Percentiles rank a stretch among this genome's conserved stretches.
phyloP scores from a whole-genome alignment of 805 yeast genomes.

The Zygosaccharomyces gambellarensis region DNA sequence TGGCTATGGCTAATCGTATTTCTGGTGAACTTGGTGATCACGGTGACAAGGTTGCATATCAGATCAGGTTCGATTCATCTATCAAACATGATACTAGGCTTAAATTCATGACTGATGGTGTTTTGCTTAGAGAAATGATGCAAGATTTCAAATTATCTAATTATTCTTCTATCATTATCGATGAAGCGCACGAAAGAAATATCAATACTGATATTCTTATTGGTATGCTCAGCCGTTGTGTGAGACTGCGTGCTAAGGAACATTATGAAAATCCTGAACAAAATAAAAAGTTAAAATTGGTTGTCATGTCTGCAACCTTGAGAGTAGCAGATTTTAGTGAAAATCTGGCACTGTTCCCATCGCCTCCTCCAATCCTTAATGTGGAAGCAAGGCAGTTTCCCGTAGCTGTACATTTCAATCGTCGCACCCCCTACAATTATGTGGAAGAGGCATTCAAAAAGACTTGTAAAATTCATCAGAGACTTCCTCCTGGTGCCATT shows the following conservation, averaged over 20 bases:
- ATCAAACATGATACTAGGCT: constrained; percentile 60
- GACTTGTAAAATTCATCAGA: constrained; percentile 78
- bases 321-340: constrained; percentile 91
- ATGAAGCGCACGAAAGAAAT: constrained; percentile 97
- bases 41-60: constrained; percentile 67
- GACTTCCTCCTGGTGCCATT: constrained; percentile 90
- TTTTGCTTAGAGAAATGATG: constrained; percentile 87
- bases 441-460: constrained; percentile 82
- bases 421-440: constrained; percentile 71
- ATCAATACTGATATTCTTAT: constrained; percentile 92
- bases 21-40: constrained; percentile 70
- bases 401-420: constrained; percentile 84
- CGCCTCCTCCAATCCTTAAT: constrained; percentile 80
- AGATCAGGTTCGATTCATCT: constrained; percentile 74
- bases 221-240: constrained; percentile 88
- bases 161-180: constrained; percentile 84
- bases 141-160: constrained; percentile 72
- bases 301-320: constrained; percentile 96
- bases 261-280: constrained; percentile 43
- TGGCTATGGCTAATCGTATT: constrained; percentile 84
- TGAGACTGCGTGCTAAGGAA: constrained; percentile 60
- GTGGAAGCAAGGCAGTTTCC: constrained; percentile 94
- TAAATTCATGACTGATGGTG: constrained; percentile 95
- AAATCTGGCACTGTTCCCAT: constrained; percentile 59
- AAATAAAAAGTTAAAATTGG: constrained; percentile 64